These are phyloP conservation scores for Alternaria arborescens DNA, from an alignment of 2,329 filamentous ascomycete genomes.

Conservation along the genomic window DNA sequence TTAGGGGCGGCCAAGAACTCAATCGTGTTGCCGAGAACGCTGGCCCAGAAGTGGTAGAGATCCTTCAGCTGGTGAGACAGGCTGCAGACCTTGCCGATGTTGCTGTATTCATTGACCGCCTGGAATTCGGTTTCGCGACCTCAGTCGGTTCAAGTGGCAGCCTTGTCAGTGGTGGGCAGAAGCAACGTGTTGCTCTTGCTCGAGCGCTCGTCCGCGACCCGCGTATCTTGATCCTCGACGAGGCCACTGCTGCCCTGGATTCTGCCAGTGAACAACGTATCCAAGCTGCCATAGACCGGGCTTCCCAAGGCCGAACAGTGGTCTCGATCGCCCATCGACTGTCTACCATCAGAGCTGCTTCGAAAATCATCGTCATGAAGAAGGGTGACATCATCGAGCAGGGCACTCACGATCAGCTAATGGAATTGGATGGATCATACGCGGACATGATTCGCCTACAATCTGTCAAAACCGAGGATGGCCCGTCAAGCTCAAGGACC, in stretches of 20 bases:
- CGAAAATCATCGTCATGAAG: constrained; percentile 52
- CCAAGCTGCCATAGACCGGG: constrained; percentile 52
- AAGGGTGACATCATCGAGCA: constrained; percentile 50
- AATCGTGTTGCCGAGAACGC: constrained; percentile 26
- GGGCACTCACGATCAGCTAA: constrained; percentile 46
- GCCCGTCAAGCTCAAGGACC: constrained; percentile 28
- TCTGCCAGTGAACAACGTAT: constrained; percentile 66
- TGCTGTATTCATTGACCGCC: constrained; percentile 61
- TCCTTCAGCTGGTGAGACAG: constrained; percentile 59
- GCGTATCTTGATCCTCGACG: constrained; percentile 67
- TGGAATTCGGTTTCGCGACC: constrained; percentile 60
- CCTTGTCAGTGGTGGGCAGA: constrained; percentile 65
- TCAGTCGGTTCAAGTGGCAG: constrained; percentile 63
- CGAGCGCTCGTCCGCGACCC: constrained; percentile 65
- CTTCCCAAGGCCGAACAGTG: constrained; percentile 46
- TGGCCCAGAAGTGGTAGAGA: constrained; percentile 49
- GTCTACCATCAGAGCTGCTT: constrained; percentile 48
- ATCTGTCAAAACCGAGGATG: constrained; percentile 54
- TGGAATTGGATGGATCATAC: constrained; percentile 53
- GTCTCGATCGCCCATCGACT: constrained; percentile 52
- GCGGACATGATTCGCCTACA: constrained; percentile 61
- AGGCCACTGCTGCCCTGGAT: constrained; percentile 69
- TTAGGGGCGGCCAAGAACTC: constrained; percentile 62
- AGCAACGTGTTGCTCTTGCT: constrained; percentile 68
- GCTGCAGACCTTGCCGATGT: constrained; percentile 69